Evolutionary conservation across 2,329 filamentous ascomycete species (phyloP), one percentile per base, ranked within the genome.

Genomic region (Neodidymelliopsis sp.): DNA sequence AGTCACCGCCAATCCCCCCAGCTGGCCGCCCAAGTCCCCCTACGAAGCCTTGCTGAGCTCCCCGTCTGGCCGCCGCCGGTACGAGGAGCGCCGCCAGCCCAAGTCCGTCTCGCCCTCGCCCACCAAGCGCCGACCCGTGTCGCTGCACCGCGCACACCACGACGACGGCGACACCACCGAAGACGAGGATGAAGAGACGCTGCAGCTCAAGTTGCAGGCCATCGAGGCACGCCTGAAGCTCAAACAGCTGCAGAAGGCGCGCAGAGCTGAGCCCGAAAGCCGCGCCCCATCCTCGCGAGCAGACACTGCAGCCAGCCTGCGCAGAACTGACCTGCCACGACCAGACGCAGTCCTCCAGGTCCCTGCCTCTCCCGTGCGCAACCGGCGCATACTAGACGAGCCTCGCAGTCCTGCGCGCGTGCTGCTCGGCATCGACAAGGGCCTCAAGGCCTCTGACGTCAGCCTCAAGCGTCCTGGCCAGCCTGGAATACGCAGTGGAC

Each of bases 211-310:
- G 69, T 77, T 97, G 4, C 86, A 92, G 57, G 91, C 90, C 45
- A 96, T 99, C 49, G 87, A 97, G 72, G 91, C 92, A 6, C 87
- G 88, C 52, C 75, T 97, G 41, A 94, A 88, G 72, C 74, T 97
- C 57, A 97, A 97, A 73, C 91, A 88, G 66, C 76, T 97, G 11
- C 89, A 94, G 70, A 83, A 70, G 52, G 66, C 66, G 18, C 84
- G 80, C 66, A 75, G 78, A 38, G 63, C 69, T 20, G 52, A 52
- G 12, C 41, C 38, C 6, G 62, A 67, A n/a, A 62, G 55, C 19
- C 55, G 44, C 33, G 56, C 56, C 22, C 51, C 53, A 7, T 63
- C 60, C 0, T 68, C 67, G 12, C 65, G 70, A 34, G 61, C 66
- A 19, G 52, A 62, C 29, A 66, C 68, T 15, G 58, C 63, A 19